phyloP scores from a whole-genome alignment of 2,329 filamentous ascomycete genomes.

The Microdochium trichocladiopsis region DNA sequence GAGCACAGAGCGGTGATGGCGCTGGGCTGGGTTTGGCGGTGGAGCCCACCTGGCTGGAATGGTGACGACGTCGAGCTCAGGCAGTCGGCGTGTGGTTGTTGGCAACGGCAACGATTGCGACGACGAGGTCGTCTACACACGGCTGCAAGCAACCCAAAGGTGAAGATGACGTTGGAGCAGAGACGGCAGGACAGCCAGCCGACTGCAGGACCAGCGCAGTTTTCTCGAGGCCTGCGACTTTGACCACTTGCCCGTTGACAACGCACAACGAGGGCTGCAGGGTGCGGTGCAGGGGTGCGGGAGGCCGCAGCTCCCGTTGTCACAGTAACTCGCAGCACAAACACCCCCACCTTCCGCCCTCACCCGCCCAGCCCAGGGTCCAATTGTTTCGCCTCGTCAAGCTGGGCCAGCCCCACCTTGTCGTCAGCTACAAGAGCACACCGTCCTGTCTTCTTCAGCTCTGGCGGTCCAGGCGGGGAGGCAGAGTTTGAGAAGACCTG shows the following conservation, averaged over 20 bases:
- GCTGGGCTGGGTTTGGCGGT: neutral
- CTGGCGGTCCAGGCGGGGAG: too few species aligned
- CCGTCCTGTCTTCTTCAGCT: too few species aligned
- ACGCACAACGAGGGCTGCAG: neutral
- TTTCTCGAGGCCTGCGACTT: neutral
- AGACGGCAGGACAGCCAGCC: neutral
- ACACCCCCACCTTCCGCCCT: neutral
- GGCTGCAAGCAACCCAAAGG: neutral
- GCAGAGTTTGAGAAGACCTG: too few species aligned
- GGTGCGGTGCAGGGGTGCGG: neutral
- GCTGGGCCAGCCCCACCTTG: too few species aligned
- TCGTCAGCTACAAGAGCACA: too few species aligned
- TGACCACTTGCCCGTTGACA: neutral
- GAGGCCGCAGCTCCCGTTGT: neutral
- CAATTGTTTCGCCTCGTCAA: too few species aligned
- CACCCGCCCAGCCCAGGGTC: too few species aligned
- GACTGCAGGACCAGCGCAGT: neutral
- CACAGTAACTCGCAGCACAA: conserved; percentile 1
- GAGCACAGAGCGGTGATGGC: neutral
- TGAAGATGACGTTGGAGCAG: neutral
- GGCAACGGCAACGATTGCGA: neutral
- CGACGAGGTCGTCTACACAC: neutral
- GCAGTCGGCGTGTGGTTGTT: neutral
- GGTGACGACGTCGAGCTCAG: neutral
- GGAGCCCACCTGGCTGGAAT: neutral